A percentile compares a stretch with the other conserved stretches of the same genome.
These are phyloP conservation scores for Reutealis trisperma DNA, from an alignment of 345 rosid genomes.

Conservation along the genomic window DNA sequence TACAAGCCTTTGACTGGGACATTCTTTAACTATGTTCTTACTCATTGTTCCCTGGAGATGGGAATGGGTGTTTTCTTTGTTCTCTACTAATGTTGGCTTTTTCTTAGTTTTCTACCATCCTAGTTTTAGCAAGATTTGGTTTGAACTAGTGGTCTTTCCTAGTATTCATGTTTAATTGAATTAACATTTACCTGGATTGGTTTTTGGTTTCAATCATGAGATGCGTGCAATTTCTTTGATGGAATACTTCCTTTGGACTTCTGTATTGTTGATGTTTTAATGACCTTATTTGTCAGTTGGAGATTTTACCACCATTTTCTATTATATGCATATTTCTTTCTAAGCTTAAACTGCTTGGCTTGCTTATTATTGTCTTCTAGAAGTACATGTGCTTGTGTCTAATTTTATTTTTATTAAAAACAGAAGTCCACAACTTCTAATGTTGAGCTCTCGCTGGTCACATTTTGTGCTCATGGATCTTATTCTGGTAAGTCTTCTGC, in stretches of 20 bases:
- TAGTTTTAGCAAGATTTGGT: not conserved
- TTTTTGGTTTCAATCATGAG: not conserved
- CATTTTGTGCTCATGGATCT: constrained; percentile 85
- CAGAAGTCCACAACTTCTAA: constrained; percentile 64
- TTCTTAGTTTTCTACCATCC: not conserved
- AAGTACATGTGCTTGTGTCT: not conserved
- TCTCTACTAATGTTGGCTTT: not conserved
- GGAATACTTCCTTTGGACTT: constrained; percentile 2
- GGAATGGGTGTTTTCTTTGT: not conserved
- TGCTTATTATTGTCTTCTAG: constrained; percentile 13
- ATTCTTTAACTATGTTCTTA: not conserved
- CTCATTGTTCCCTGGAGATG: not conserved
- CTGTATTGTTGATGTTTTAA: not conserved
- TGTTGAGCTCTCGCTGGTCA: constrained; percentile 73
- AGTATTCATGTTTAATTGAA: not conserved
- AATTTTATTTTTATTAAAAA: constrained; percentile 16
- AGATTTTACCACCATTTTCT: not conserved
- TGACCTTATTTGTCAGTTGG: not conserved
- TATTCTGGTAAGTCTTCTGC: constrained; percentile 31
- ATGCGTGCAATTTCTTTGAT: not conserved
- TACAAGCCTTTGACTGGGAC: no score
- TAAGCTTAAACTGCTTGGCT: not conserved
- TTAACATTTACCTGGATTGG: no score
- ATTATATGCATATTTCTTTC: not conserved
- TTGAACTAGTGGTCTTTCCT: not conserved